Evolutionary conservation across 768 basidiomycete species (phyloP), one percentile per base, ranked within the genome.

Genomic region (Amanita rimosa): DNA sequence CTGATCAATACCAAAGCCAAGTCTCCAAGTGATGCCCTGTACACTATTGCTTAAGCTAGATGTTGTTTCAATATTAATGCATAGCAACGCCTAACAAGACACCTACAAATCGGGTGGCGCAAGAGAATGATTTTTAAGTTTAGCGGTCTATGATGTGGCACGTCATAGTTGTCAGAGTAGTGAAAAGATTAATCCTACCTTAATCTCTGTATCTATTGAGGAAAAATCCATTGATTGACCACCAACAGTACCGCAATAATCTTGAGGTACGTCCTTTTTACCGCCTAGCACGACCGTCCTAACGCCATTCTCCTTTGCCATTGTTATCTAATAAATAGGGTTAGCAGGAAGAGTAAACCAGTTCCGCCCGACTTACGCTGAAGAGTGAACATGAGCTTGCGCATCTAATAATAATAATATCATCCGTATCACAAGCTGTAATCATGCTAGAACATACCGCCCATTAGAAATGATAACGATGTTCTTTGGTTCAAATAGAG

Each of bases 181-280:
- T 22, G 45, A 24, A 36, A 26, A 31, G 49, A 43, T 27, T 37
- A 29, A 39, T 11, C 59, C 44, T 48, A 67, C 72, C 69, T 78
- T 80, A 52, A 79, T 66, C 58, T 79, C 73, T 10, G 76, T 76
- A 56, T 81, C 77, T 9, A 81, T 74, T n/a, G 66, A 70, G 1
- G 73, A 67, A 58, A 74, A 81, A 53, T 73, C 71, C 1, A 73
- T 73, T 3, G 75, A 78, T 60, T 82, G 75, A 0, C 79, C 79
- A n/a, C 78, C 79, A 26, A 81, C 78, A 33, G 70, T 74, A 16
- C 79, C 79, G 53, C 76, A 78, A 56, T 79, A 81, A 55, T 79
- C 69, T 54, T 80, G 79, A 34, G 58, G 60, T 7, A 70, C 60
- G 43, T 61, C 67, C 9, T 66, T 57, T 55, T 70, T 70, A 31